Conservation (phyloP, 2,329 filamentous ascomycete species). For the Beauveria brongniartii region DNA sequence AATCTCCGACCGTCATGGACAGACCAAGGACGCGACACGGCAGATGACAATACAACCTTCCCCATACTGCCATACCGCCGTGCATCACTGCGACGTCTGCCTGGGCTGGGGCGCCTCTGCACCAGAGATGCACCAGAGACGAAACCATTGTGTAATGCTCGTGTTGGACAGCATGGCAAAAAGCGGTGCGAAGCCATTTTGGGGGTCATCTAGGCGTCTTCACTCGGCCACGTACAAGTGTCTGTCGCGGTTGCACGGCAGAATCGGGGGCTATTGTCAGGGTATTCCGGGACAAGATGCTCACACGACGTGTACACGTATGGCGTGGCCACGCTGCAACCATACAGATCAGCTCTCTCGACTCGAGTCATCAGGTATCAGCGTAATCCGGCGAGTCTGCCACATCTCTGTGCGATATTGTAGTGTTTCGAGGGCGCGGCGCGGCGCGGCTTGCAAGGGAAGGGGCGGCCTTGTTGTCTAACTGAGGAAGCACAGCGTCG, state of each 20-base stretch:
- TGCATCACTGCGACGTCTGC: not conserved
- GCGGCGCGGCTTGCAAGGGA: not conserved
- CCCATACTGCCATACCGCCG: not conserved
- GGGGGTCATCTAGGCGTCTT: not conserved
- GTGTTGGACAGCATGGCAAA: slow-evolving; percentile 5
- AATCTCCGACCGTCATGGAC: not conserved
- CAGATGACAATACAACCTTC: not conserved
- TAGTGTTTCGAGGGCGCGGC: slow-evolving; percentile 5
- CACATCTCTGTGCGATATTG: not conserved
- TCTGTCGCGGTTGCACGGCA: not conserved
- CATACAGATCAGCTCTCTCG: not conserved
- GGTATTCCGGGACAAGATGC: not conserved
- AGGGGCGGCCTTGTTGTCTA: not conserved
- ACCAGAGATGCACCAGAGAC: not conserved
- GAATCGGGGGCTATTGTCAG: slow-evolving; percentile 3
- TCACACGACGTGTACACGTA: slow-evolving; percentile 8
- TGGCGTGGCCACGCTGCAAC: not conserved
- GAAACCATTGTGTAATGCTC: not conserved
- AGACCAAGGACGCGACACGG: not conserved
- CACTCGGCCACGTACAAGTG: slow-evolving; percentile 3
- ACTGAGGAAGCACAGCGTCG: slow-evolving; percentile 1
- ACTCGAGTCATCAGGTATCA: slow-evolving; percentile 9
- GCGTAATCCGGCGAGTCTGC: not conserved
- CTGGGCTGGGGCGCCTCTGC: not conserved
- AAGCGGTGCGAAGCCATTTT: not conserved